phyloP scores from a whole-genome alignment of 2,329 filamentous ascomycete genomes.

The Fusarium metavorans region DNA sequence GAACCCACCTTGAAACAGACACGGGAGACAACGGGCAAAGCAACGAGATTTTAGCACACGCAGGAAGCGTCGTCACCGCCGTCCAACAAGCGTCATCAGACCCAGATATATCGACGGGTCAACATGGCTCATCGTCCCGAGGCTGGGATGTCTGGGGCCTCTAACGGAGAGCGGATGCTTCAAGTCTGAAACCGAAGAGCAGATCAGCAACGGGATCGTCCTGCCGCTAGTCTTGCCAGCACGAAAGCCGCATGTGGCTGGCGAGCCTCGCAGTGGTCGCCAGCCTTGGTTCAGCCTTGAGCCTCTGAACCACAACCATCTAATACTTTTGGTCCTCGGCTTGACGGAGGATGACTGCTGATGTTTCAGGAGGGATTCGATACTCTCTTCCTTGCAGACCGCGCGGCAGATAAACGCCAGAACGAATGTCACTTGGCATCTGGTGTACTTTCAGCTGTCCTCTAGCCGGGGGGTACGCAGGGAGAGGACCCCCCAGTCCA shows the following conservation, averaged over 20 bases:
- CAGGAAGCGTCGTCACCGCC: conserved; percentile 41
- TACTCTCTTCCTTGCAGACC: conserved; percentile 1
- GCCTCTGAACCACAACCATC: not conserved
- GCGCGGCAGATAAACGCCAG: conserved; percentile 3
- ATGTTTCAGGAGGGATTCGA: conserved; percentile 30
- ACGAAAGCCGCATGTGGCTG: conserved; percentile 23
- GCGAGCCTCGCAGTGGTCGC: conserved; percentile 29
- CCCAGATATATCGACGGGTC: conserved; percentile 36
- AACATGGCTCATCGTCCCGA: conserved; percentile 31
- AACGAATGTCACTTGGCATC: conserved; percentile 3
- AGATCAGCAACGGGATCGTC: conserved; percentile 41
- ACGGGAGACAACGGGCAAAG: conserved; percentile 10
- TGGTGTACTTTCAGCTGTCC: conserved; percentile 1
- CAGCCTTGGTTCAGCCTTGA: conserved; percentile 7
- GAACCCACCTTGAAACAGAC: conserved; percentile 35
- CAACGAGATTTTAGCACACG: conserved; percentile 31
- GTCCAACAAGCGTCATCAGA: conserved; percentile 31
- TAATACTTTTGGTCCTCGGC: not conserved
- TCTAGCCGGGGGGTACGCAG: conserved; percentile 1
- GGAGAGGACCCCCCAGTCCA: conserved; percentile 4
- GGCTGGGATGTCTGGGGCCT: conserved; percentile 27
- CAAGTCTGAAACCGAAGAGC: conserved; percentile 41
- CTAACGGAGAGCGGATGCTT: conserved; percentile 28
- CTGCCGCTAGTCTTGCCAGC: conserved; percentile 24
- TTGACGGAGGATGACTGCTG: not conserved